These are phyloP conservation scores for Tieghemiomyces parasiticus DNA, from an alignment of 192 early-diverging fungal species.

Conservation along the genomic window DNA sequence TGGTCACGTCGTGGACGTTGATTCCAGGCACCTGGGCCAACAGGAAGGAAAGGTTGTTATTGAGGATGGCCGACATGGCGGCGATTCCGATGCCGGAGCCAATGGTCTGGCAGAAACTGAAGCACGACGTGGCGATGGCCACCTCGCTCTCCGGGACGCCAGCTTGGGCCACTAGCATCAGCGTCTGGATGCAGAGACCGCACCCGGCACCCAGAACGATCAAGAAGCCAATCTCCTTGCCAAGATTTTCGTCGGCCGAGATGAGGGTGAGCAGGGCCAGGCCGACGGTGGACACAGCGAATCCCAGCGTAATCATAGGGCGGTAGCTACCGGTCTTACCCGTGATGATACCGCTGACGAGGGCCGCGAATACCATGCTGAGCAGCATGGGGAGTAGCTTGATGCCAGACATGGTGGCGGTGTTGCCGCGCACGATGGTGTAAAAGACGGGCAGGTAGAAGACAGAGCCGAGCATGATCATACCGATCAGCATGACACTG, in stretches of 20 bases:
- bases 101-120: constrained; percentile 46
- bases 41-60: constrained; percentile 31
- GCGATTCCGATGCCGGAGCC: constrained; percentile 39
- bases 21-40: constrained; percentile 19
- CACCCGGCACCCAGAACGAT: constrained; percentile 56
- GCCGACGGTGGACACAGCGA: constrained; percentile 38
- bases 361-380: constrained; percentile 40
- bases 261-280: constrained; percentile 39
- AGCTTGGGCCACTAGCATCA: constrained; percentile 53
- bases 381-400: constrained; percentile 62
- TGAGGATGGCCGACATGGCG: constrained; percentile 35
- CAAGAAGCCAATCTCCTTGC: constrained; percentile 41
- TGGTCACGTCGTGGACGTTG: constrained; percentile 22
- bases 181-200: constrained; percentile 54
- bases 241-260: constrained; percentile 22
- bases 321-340: constrained; percentile 41
- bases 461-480: constrained; percentile 16
- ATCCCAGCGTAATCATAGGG: constrained; percentile 45
- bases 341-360: constrained; percentile 44
- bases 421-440: constrained; percentile 46
- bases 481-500: constrained; percentile 7
- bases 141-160: constrained; percentile 38
- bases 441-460: constrained; percentile 54
- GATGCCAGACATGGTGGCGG: constrained; percentile 54
- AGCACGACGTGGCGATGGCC: constrained; percentile 43